A percentile compares a stretch with the other conserved stretches of the same genome.
phyloP scores from a whole-genome alignment of 768 basidiomycete genomes.

The Naganishia friedmannii region DNA sequence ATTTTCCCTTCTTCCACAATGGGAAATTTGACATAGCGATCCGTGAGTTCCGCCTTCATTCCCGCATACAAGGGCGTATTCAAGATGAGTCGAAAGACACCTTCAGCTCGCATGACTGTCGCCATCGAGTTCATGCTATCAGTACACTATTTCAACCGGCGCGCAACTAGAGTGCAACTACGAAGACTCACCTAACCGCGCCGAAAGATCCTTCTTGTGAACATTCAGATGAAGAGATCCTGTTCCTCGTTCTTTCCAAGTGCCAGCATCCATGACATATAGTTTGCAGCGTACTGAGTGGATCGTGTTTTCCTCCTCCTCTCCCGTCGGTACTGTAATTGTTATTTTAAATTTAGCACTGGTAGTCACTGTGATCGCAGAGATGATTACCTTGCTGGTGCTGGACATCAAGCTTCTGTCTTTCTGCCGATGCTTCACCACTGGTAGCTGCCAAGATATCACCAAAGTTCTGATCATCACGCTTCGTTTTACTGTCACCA shows the following conservation, averaged over 20 bases:
- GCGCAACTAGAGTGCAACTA: not conserved
- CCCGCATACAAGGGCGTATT: constrained; percentile 52
- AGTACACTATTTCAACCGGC: not conserved
- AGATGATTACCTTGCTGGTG: constrained; percentile 51
- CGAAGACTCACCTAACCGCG: constrained; percentile 50
- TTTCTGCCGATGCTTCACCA: constrained; percentile 37
- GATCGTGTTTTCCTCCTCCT: constrained; percentile 53
- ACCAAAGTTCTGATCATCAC: constrained; percentile 36
- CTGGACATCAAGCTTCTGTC: constrained; percentile 47
- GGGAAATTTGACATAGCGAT: constrained; percentile 45
- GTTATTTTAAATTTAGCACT: constrained; percentile 1
- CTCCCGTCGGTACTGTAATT: constrained; percentile 50
- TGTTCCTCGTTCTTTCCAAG: constrained; percentile 53
- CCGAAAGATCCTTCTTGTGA: constrained; percentile 46
- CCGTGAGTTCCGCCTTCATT: constrained; percentile 46
- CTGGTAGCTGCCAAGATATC: constrained; percentile 40
- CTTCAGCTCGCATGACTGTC: constrained; percentile 55
- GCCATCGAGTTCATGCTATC: not conserved
- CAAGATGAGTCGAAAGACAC: constrained; percentile 52
- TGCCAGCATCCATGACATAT: constrained; percentile 49
- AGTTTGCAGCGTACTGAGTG: constrained; percentile 52
- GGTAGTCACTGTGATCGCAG: not conserved
- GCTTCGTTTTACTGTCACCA: constrained; percentile 25
- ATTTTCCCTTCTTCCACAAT: constrained; percentile 42
- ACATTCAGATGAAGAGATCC: constrained; percentile 52